Conservation (phyloP, 768 basidiomycete genomes). For the Lactarius hatsudake region DNA sequence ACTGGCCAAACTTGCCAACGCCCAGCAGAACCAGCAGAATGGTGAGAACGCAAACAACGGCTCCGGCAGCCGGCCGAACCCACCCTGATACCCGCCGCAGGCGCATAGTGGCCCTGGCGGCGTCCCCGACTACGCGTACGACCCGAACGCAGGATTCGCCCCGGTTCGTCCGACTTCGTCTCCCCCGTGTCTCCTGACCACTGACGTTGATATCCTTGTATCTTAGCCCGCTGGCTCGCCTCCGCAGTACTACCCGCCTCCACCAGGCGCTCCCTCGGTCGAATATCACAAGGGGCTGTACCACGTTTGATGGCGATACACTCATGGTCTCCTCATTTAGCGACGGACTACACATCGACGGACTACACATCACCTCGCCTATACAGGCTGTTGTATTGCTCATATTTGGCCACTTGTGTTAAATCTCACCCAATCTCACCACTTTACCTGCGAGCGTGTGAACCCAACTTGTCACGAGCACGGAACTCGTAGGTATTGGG, state of each 20-base stretch:
- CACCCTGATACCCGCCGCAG: slow-evolving; percentile 14
- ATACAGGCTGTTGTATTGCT: too few relatives aligned
- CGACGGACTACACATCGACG: too few relatives aligned
- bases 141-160: slow-evolving; percentile 4
- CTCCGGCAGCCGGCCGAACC: neutral
- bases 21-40: neutral
- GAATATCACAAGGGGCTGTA: neutral
- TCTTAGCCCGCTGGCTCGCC: neutral
- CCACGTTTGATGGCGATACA: neutral
- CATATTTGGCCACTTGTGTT: neutral
- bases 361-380: too few relatives aligned
- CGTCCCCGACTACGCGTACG: neutral
- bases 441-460: neutral
- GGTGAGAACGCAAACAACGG: neutral
- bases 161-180: neutral
- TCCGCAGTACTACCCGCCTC: slow-evolving; percentile 7
- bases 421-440: neutral
- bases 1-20: neutral
- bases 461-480: neutral
- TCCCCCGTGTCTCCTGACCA: neutral
- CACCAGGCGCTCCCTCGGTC: slow-evolving; percentile 2
- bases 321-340: too few relatives aligned
- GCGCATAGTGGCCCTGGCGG: neutral
- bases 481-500: too few relatives aligned
- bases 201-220: neutral